Percentiles rank a stretch among this genome's conserved stretches.
Evolutionary conservation across 1,284 basidiomycete genomes (phyloP).

Genomic region (Psilocybe mexicana): DNA sequence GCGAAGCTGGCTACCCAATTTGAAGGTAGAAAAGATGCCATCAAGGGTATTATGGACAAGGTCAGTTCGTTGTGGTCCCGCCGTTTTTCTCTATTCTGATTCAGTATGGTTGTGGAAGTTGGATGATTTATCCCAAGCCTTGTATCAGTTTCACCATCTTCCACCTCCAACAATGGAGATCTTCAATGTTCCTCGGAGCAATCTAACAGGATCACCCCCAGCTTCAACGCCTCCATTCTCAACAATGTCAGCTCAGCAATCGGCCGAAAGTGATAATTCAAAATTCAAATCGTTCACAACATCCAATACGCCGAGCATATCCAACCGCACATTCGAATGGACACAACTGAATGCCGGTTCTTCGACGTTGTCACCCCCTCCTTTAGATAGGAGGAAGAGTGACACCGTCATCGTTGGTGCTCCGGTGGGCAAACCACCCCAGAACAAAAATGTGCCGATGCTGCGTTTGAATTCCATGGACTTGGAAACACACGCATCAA

Average conservation of each 20-base stretch:
- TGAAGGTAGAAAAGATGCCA: slow-evolving; percentile 62
- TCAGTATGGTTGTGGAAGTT: slow-evolving; percentile 38
- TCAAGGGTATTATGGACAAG: slow-evolving; percentile 71
- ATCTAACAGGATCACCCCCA: slow-evolving; percentile 24
- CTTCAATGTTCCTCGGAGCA: slow-evolving; percentile 30
- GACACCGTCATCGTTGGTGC: slow-evolving; percentile 9
- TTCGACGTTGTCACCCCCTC: slow-evolving; percentile 9
- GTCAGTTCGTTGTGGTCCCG: slow-evolving; percentile 34
- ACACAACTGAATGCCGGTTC: slow-evolving; percentile 14
- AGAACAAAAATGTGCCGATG: slow-evolving; percentile 23
- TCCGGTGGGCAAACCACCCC: slow-evolving; percentile 7
- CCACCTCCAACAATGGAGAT: slow-evolving; percentile 55
- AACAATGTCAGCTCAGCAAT: slow-evolving; percentile 7
- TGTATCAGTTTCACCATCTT: slow-evolving; percentile 60
- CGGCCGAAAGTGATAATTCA: slow-evolving; percentile 3
- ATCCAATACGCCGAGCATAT: not conserved
- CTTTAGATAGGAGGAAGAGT: slow-evolving; percentile 11
- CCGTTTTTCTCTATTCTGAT: not conserved
- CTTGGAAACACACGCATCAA: slow-evolving; percentile 25
- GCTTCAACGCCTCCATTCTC: slow-evolving; percentile 7
- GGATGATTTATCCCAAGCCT: slow-evolving; percentile 55
- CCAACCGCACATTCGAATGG: slow-evolving; percentile 12
- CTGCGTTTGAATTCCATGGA: slow-evolving; percentile 33
- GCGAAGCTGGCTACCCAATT: slow-evolving; percentile 64
- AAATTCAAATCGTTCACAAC: not conserved